These are phyloP conservation scores for Cordyceps fumosorosea DNA, from an alignment of 2,329 filamentous ascomycete genomes.

Conservation along the genomic window DNA sequence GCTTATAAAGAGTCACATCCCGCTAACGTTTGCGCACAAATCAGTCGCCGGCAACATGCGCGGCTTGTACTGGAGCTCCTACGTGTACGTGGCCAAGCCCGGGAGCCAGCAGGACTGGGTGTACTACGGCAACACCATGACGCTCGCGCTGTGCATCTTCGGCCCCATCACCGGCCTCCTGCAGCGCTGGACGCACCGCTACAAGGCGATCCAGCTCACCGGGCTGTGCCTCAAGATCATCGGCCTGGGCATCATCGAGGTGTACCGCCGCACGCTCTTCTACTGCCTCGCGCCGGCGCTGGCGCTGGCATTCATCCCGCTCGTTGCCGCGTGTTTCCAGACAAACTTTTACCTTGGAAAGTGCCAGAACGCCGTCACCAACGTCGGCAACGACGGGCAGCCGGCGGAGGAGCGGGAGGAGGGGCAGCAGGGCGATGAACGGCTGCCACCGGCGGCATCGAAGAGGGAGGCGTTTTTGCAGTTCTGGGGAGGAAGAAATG, in stretches of 20 bases:
- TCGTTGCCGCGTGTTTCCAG: constrained; percentile 31
- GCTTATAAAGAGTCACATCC: neutral
- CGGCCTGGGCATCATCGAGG: constrained; percentile 24
- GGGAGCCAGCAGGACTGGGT: constrained; percentile 37
- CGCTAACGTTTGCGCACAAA: neutral
- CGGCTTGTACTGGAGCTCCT: constrained; percentile 24
- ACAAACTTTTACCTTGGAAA: constrained; percentile 30
- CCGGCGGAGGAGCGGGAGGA: constrained; percentile 17
- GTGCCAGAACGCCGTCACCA: constrained; percentile 24
- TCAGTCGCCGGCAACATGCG: constrained; percentile 26
- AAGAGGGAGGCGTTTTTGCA: constrained; percentile 22
- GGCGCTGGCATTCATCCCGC: constrained; percentile 26
- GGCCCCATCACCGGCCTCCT: constrained; percentile 30
- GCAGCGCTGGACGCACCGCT: constrained; percentile 32
- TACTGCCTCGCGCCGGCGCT: constrained; percentile 28
- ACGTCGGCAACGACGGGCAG: constrained; percentile 22
- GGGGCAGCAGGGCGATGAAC: constrained; percentile 17
- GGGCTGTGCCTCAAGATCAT: constrained; percentile 26
- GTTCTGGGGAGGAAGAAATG: constrained; percentile 19
- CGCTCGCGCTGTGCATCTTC: constrained; percentile 31
- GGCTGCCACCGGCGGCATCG: constrained; percentile 15
- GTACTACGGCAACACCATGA: constrained; percentile 33
- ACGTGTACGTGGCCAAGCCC: constrained; percentile 33
- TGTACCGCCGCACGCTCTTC: constrained; percentile 28
- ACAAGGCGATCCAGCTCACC: constrained; percentile 35